Conservation (phyloP, 768 basidiomycete species). For the Lyophyllum decastes region DNA sequence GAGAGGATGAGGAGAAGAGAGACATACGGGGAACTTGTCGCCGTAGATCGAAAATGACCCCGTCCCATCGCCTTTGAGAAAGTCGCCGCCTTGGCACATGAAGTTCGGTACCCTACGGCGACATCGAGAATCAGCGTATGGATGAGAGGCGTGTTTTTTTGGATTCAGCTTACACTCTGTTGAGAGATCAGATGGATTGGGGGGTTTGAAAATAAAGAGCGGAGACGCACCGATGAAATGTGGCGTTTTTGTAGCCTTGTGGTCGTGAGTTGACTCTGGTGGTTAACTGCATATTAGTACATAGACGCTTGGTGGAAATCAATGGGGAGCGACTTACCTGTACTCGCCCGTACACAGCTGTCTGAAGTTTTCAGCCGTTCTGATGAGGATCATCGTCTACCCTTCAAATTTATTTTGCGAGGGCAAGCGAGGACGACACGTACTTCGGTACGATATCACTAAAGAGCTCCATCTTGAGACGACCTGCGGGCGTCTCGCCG, state of each 20-base stretch:
- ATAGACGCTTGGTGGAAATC: too few relatives aligned
- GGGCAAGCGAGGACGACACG: slow-evolving; percentile 23
- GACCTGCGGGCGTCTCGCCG: slow-evolving; percentile 92
- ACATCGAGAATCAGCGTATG: slow-evolving; percentile 10
- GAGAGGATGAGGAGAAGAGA: neutral
- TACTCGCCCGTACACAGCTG: slow-evolving; percentile 98
- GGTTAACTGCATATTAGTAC: slow-evolving; percentile 13
- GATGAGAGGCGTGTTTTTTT: slow-evolving; percentile 1
- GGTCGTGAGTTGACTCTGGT: slow-evolving; percentile 80
- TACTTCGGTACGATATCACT: slow-evolving; percentile 95
- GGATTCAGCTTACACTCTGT: slow-evolving; percentile 66
- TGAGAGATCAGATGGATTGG: neutral
- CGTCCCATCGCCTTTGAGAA: slow-evolving; percentile 92
- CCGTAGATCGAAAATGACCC: slow-evolving; percentile 98
- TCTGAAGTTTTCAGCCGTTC: slow-evolving; percentile 97
- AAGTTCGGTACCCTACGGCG: slow-evolving; percentile 77
- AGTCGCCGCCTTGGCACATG: slow-evolving; percentile 99
- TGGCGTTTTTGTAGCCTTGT: slow-evolving; percentile 90
- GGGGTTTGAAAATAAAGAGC: neutral
- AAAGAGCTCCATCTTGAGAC: slow-evolving; percentile 97
- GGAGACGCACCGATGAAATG: slow-evolving; percentile 78
- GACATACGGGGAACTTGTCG: slow-evolving; percentile 82
- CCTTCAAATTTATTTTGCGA: too few relatives aligned
- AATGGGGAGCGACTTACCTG: slow-evolving; percentile 70
- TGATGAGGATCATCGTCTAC: too few relatives aligned